Conservation (phyloP, 345 rosid species). For the Eucalyptus regnans region DNA sequence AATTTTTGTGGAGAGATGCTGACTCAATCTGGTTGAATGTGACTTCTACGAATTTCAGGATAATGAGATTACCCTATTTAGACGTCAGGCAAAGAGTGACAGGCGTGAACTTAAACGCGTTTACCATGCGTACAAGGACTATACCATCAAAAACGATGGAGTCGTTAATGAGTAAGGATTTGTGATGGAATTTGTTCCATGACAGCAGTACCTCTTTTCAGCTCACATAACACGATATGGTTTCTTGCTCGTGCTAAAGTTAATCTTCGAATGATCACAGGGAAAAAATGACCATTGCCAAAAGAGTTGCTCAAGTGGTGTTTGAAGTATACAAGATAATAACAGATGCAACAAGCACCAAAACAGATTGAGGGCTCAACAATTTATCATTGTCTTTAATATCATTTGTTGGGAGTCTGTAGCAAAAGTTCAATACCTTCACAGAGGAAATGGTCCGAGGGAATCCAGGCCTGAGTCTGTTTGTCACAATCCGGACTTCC, state of each 20-base stretch:
- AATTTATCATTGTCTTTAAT: not conserved
- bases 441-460: not conserved
- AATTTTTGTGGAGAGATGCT: not conserved
- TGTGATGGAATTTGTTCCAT: not conserved
- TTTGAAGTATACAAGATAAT: conserved; percentile 55
- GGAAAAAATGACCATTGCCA: conserved; percentile 54
- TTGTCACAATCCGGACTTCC: not conserved
- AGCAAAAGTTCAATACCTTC: too few species aligned
- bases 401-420: not conserved
- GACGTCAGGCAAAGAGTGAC: conserved; percentile 52
- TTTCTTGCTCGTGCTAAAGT: not conserved
- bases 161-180: conserved; percentile 33
- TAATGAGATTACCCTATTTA: conserved; percentile 31
- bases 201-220: not conserved
- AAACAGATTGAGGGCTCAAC: not conserved
- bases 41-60: conserved; percentile 26
- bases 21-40: not conserved
- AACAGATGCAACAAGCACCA: conserved; percentile 16
- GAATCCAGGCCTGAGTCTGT: not conserved
- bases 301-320: conserved; percentile 61
- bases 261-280: conserved; percentile 15
- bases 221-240: not conserved
- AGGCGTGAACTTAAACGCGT: conserved; percentile 71
- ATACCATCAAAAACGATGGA: conserved; percentile 39
- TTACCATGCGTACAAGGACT: conserved; percentile 53